Percentiles rank a stretch among this genome's conserved stretches.
These are phyloP conservation scores for Magnaporthiopsis rhizophila DNA, from an alignment of 2,329 filamentous ascomycete genomes.

Conservation along the genomic window DNA sequence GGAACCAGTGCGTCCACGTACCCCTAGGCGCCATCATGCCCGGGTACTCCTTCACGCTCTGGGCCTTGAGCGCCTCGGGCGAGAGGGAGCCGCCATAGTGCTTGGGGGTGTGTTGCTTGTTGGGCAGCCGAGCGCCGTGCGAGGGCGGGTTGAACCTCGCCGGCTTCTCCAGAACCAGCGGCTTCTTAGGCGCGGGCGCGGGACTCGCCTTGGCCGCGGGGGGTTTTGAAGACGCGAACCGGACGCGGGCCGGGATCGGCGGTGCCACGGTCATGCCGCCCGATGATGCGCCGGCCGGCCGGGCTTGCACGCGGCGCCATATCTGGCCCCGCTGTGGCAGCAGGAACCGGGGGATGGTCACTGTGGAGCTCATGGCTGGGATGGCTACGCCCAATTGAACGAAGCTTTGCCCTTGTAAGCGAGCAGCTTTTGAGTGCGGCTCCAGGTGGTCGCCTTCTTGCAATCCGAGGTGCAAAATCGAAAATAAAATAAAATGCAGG, in stretches of 20 bases:
- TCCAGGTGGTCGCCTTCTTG: neutral
- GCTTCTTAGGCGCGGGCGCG: conserved; percentile 36
- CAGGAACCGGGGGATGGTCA: conserved; percentile 57
- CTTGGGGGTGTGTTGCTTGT: conserved; percentile 33
- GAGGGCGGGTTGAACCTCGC: conserved; percentile 88
- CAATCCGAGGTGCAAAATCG: neutral
- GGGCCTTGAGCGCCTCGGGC: conserved; percentile 55
- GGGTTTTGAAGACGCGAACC: conserved; percentile 17
- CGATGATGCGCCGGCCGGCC: neutral
- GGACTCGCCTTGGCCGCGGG: neutral
- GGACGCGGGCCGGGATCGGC: conserved; percentile 12
- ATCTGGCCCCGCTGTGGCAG: conserved; percentile 52
- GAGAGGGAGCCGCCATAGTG: conserved; percentile 70
- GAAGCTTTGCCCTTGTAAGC: neutral
- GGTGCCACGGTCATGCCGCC: neutral
- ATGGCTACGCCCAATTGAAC: neutral
- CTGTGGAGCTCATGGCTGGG: conserved; percentile 10
- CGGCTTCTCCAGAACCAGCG: conserved; percentile 74
- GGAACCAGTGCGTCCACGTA: conserved; percentile 76
- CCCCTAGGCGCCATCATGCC: conserved; percentile 81
- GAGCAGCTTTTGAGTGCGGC: neutral
- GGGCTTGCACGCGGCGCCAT: conserved; percentile 34
- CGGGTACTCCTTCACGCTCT: conserved; percentile 69
- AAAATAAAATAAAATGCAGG: neutral
- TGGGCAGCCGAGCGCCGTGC: conserved; percentile 63